These are phyloP conservation scores for Fragaria ananassa DNA, from an alignment of 306 rosid species.

Conservation along the genomic window DNA sequence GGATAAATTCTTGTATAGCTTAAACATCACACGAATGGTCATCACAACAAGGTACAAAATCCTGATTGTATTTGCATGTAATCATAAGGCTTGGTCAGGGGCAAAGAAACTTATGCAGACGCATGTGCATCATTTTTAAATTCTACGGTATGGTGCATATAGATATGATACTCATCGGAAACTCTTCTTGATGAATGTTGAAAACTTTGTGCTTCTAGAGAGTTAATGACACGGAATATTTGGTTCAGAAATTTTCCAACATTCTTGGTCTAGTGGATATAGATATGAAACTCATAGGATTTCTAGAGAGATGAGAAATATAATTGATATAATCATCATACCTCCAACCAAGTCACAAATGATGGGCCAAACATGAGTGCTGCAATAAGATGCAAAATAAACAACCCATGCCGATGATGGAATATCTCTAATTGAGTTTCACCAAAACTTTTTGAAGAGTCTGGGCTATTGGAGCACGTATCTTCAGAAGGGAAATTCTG, in stretches of 20 bases:
- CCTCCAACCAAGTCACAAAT: conserved; percentile 91
- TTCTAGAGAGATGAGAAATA: not conserved
- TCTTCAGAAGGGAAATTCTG: conserved; percentile 50
- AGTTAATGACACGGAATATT: not conserved
- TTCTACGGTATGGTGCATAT: too few relatives aligned
- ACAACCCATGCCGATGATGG: conserved; percentile 84
- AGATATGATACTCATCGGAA: not conserved
- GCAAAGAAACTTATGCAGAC: not conserved
- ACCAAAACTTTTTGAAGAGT: conserved; percentile 64
- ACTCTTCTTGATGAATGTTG: conserved; percentile 9
- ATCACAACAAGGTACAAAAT: not conserved
- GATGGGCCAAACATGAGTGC: conserved; percentile 88
- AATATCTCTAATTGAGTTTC: conserved; percentile 84
- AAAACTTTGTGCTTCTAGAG: not conserved
- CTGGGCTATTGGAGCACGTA: conserved; percentile 50
- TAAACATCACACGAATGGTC: not conserved
- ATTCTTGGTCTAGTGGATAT: not conserved
- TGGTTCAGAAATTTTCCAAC: not conserved
- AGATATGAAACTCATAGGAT: not conserved
- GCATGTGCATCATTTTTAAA: not conserved
- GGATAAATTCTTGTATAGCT: not conserved
- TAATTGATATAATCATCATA: conserved; percentile 28
- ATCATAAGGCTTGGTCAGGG: not conserved
- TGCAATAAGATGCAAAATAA: conserved; percentile 74
- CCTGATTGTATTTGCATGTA: conserved; percentile 5